These are phyloP conservation scores for Coemansia sp. DNA, from an alignment of 192 early-diverging fungal genomes.

Conservation along the genomic window DNA sequence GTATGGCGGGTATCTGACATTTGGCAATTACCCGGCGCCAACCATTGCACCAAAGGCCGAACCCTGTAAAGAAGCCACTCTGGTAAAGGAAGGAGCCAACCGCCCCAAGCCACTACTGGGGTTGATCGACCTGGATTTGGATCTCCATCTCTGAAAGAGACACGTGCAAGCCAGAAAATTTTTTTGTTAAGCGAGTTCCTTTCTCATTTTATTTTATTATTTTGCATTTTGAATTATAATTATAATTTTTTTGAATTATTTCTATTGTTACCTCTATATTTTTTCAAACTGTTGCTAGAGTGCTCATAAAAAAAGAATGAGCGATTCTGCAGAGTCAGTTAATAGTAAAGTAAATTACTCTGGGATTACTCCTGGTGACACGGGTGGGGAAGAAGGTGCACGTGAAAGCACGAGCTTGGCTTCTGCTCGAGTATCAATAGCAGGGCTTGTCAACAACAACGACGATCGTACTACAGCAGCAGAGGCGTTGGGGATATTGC, in stretches of 20 bases:
- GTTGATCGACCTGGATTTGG: slow-evolving; percentile 17
- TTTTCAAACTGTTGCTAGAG: neutral
- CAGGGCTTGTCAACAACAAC: slow-evolving; percentile 23
- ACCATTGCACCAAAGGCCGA: slow-evolving; percentile 6
- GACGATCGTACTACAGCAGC: slow-evolving; percentile 31
- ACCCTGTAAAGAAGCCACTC: neutral
- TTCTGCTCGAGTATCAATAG: slow-evolving; percentile 31
- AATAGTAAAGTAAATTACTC: neutral
- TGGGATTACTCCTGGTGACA: neutral
- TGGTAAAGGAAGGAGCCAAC: neutral
- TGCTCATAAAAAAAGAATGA: neutral
- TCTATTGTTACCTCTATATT: neutral
- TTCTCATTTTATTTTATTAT: neutral
- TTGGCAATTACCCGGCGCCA: neutral
- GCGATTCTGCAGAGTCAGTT: neutral
- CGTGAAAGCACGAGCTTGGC: slow-evolving; percentile 24
- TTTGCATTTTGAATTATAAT: neutral
- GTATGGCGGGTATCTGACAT: slow-evolving; percentile 15
- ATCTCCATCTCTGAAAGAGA: slow-evolving; percentile 12
- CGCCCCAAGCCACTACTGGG: slow-evolving; percentile 5
- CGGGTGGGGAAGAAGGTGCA: slow-evolving; percentile 12
- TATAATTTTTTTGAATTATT: neutral
- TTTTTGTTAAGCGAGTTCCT: neutral
- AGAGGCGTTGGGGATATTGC: slow-evolving; percentile 22
- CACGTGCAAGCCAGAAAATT: slow-evolving; percentile 8